Evolutionary conservation across 1,139 yeast genomes (phyloP).

Genomic region (Candida tunisiensis): DNA sequence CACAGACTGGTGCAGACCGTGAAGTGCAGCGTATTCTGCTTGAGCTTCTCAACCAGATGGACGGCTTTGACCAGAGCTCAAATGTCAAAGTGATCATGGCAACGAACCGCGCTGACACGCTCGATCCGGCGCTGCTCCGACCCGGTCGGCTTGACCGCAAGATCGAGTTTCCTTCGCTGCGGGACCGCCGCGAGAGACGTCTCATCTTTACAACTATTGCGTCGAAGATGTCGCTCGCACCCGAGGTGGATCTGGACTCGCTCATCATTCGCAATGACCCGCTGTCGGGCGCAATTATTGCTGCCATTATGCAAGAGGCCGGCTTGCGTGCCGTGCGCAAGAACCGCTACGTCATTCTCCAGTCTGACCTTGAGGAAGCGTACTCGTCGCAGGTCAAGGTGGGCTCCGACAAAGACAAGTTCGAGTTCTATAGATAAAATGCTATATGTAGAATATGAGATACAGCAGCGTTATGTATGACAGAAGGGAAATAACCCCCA

Average conservation of each 20-base stretch:
- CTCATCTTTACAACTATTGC: constrained; percentile 92
- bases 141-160: constrained; percentile 98
- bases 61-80: constrained; percentile 92
- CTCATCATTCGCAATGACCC: constrained; percentile 93
- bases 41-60: constrained; percentile 96
- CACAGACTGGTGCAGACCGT: constrained; percentile 98
- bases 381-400: constrained; percentile 93
- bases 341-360: constrained; percentile 91
- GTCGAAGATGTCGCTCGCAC: constrained; percentile 94
- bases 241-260: constrained; percentile 93
- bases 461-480: constrained; percentile 14
- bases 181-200: constrained; percentile 96
- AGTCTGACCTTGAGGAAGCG: constrained; percentile 93
- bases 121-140: constrained; percentile 93
- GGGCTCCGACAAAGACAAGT: constrained; percentile 89
- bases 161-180: constrained; percentile 88
- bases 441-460: constrained; percentile 1
- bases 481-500: constrained; percentile 11
- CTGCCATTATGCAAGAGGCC: constrained; percentile 99
- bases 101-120: constrained; percentile 92
- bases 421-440: constrained; percentile 78
- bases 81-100: constrained; percentile 99
- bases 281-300: constrained; percentile 91
- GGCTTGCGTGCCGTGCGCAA: constrained; percentile 96
- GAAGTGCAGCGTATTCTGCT: constrained; percentile 97